Evolutionary conservation across 306 rosid genomes (phyloP), one percentile per base, ranked within the genome.

Genomic region (Chamaecrista fasciculata): DNA sequence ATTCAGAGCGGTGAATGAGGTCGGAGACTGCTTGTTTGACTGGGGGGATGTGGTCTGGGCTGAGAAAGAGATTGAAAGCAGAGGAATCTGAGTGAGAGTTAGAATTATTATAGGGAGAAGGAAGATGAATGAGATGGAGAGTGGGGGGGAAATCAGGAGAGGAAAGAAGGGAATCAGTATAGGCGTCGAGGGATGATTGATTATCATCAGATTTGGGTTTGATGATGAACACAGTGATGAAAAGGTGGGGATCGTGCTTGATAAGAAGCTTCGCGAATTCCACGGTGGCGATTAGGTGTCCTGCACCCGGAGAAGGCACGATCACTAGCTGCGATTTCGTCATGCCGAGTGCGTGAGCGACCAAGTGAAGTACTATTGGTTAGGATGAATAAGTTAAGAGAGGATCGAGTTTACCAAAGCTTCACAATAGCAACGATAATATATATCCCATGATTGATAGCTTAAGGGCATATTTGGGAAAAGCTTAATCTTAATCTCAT

Each of bases 181-280:
- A 44, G 46, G 56, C 23, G 2, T 1, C 12, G 28, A 40, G 1
- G n/a, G n/a, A n/a, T n/a, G n/a, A n/a, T n/a, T n/a, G n/a, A n/a
- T n/a, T 18, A 44, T 49, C 0, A 20, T 66, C 72, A 2, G 3
- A 1, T 0, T 79, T 71, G 0, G 59, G 11, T 25, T 43, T 75
- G 7, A 69, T 47, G 76, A 67, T 14, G 50, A 86, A 58, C 23
- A 86, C 2, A 3, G 83, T 75, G 70, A 86, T 36, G 24, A 26
- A 50, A 31, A 83, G 73, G 16, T 63, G 62, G 40, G 59, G 26
- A n/a, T 80, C 78, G 39, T 76, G 80, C 7, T 66, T 4, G 16
- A 83, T 25, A 19, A 83, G 79, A 25, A 65, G 74, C 58, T 83
- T 83, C 0, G 87, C 80, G 0, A 86, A 56, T 80, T 83, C 86